phyloP scores from a whole-genome alignment of 768 basidiomycete genomes.

The Crepidotus variabilis region DNA sequence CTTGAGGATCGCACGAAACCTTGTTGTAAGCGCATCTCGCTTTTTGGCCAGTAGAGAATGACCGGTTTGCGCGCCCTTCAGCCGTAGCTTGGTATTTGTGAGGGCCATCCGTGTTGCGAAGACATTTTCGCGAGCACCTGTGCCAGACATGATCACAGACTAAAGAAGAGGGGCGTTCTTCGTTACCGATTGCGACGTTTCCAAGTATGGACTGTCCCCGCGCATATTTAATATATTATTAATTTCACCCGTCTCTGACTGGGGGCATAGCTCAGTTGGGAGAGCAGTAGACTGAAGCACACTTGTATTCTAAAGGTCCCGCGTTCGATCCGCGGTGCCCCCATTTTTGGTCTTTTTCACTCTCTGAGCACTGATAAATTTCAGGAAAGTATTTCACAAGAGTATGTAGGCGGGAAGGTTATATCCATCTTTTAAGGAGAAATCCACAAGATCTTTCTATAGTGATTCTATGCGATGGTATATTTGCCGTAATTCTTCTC shows the following conservation, averaged over 20 bases:
- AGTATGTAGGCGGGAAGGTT: no score
- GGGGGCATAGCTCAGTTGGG: constrained; percentile 72
- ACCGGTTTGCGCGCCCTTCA: constrained; percentile 92
- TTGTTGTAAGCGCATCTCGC: constrained; percentile 90
- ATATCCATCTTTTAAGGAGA: no score
- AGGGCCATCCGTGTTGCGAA: constrained; percentile 98
- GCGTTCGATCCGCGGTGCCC: constrained; percentile 78
- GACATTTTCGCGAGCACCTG: constrained; percentile 87
- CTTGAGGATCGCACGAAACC: constrained; percentile 89
- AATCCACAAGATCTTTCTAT: no score
- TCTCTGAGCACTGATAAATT: neutral
- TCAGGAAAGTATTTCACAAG: no score
- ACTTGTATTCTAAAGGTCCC: constrained; percentile 58
- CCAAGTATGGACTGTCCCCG: neutral
- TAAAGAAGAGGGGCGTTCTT: constrained; percentile 6
- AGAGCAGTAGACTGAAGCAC: constrained; percentile 69
- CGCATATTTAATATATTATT: neutral
- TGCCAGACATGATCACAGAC: constrained; percentile 68
- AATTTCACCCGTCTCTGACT: neutral
- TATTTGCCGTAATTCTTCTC: constrained; percentile 94
- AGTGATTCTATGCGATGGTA: constrained; percentile 52
- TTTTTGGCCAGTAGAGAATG: constrained; percentile 97
- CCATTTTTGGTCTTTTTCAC: constrained; percentile 31
- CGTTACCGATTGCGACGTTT: neutral
- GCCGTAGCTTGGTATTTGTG: constrained; percentile 84